Conservation (phyloP, 495 filamentous ascomycete species). For the Aspergillus conjunctus region DNA sequence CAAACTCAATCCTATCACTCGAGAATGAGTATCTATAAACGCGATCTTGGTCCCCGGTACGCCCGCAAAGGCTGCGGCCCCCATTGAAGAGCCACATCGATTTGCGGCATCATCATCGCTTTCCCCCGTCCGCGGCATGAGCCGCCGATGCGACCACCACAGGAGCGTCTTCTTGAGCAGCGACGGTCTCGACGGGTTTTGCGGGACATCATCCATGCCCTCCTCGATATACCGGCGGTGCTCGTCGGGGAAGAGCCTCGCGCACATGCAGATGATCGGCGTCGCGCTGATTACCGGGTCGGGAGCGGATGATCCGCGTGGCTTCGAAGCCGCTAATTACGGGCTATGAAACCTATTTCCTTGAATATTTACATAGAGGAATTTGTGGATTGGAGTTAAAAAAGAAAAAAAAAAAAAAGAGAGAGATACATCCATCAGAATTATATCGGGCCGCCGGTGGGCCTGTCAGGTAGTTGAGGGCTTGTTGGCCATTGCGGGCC, state of each 20-base stretch:
- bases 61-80: background rate
- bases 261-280: conserved; percentile 8
- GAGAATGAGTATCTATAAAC: background rate
- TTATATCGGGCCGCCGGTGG: conserved; percentile 10
- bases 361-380: background rate
- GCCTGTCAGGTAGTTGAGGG: conserved; percentile 9
- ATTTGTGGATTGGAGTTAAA: background rate
- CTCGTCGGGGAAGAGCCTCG: background rate
- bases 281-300: conserved; percentile 7
- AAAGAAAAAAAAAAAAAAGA: background rate
- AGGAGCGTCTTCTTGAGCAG: conserved; percentile 6
- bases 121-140: background rate
- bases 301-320: conserved; percentile 12
- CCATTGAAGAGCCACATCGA: background rate
- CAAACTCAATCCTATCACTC: too few species aligned
- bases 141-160: conserved; percentile 3
- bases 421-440: conserved; percentile 13
- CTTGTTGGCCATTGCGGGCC: conserved; percentile 13
- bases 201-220: conserved; percentile 8
- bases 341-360: conserved; percentile 8
- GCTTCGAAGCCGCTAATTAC: conserved; percentile 7
- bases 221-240: background rate
- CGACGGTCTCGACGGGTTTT: too few species aligned
- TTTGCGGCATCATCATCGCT: background rate
- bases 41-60: conserved; percentile 6